Base-by-base conservation (phyloP, 2,329 filamentous ascomycete species). In the Dryadomyces quercus-mongolicae region DNA sequence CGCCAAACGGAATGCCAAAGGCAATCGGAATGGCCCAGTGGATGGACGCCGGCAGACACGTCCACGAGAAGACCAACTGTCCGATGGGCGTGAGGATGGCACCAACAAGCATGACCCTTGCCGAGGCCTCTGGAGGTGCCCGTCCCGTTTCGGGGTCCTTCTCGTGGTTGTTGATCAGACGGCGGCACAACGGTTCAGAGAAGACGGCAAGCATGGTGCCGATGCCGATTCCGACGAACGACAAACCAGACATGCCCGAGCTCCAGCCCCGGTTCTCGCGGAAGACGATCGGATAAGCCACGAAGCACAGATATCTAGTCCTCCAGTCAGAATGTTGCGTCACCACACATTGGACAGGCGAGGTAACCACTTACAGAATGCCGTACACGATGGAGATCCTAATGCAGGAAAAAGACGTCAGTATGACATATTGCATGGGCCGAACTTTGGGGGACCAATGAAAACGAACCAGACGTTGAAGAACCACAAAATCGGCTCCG, bases 21-120 rank as follows among this genome's bases (percentile, higher is more conserved):
- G 87, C 71, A 51, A 92, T 83, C 1, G 86, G 84, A 21, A 81
- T 73, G 20, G 89, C 82, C 85, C 87, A 94, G 65, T 88, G 90
- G 36, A 94, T 88, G 5, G 80, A 78, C 0, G 69, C 71, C 0
- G 90, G 90, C 0, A 89, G 80, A 57, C 84, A 90, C 0, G 90
- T 95, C 89, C 89, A 95, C 0, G 87, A 82, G 64, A 96, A 96
- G 66, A 84, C 85, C 22, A 96, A 77, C 67, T 95, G 85, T 16
- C 90, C 91, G 3, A 88, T 67, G 0, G 89, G 86, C 0, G 86
- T 82, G 1, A 88, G 71, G 1, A 94, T 65, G 0, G 88, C 81
- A 3, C 86, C 88, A 25, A 95, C 80, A 60, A 84, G 88, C 63
- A 95, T 86, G 55, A 93, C 77, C 45, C 82, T 80, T 4, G 92